A percentile compares a stretch with the other conserved stretches of the same genome.
These are phyloP conservation scores for Calcarisporium arbuscula DNA, from an alignment of 2,329 filamentous ascomycete genomes.

Conservation along the genomic window DNA sequence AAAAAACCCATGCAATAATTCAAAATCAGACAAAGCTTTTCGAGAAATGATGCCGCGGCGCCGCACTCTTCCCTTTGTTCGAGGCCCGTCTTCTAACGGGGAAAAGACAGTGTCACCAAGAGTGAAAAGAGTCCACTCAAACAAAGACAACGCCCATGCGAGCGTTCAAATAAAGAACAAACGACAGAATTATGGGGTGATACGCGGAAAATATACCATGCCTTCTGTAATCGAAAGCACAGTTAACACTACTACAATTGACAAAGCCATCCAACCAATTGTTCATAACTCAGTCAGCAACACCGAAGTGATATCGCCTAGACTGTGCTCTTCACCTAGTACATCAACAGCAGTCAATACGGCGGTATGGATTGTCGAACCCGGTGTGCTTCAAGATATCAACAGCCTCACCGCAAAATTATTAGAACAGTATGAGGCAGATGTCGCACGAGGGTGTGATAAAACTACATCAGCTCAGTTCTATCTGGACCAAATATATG, in stretches of 20 bases:
- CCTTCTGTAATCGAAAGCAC: too few relatives aligned
- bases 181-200: too few relatives aligned
- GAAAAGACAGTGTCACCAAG: background rate
- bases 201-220: too few relatives aligned
- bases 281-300: too few relatives aligned
- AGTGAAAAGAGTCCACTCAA: background rate
- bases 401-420: conserved; percentile 18
- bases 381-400: conserved; percentile 16
- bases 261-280: too few relatives aligned
- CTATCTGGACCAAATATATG: conserved; percentile 22
- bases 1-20: too few relatives aligned
- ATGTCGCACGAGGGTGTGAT: conserved; percentile 17
- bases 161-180: background rate
- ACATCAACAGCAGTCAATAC: too few relatives aligned
- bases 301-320: too few relatives aligned
- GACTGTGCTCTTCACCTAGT: too few relatives aligned
- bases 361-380: conserved; percentile 19
- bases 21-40: conserved; percentile 11
- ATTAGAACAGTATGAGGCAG: conserved; percentile 27
- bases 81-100: background rate
- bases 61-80: conserved; percentile 22
- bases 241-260: too few relatives aligned
- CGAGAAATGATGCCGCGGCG: conserved; percentile 23
- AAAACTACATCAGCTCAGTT: conserved; percentile 18
- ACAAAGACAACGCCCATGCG: background rate